phyloP scores from a whole-genome alignment of 192 early-diverging fungal species.

The Backusella tarrabulga region DNA sequence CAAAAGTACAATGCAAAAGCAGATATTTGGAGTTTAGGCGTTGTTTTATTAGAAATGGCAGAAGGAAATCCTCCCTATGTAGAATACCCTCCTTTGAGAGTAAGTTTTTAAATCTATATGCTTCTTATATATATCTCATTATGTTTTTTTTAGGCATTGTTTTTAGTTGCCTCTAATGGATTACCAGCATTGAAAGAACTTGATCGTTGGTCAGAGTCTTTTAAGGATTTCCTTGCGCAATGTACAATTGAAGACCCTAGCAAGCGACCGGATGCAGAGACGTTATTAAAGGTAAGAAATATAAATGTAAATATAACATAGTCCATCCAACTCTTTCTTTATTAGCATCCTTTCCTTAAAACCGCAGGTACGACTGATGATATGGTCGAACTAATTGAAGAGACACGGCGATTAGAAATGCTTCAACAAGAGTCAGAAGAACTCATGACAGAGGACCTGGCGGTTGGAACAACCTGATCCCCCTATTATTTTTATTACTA shows the following conservation, averaged over 20 bases:
- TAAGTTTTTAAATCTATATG: conserved; percentile 17
- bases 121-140: not conserved
- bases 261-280: conserved; percentile 66
- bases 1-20: conserved; percentile 89
- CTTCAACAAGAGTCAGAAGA: conserved; percentile 26
- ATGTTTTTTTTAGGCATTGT: conserved; percentile 62
- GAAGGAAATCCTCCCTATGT: conserved; percentile 96
- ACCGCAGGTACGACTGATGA: conserved; percentile 57
- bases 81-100: conserved; percentile 74
- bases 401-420: conserved; percentile 24
- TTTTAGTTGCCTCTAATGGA: conserved; percentile 88
- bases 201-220: conserved; percentile 66
- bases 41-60: conserved; percentile 94
- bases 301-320: not conserved
- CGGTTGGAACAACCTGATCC: conserved; percentile 2
- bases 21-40: conserved; percentile 94
- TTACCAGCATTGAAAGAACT: conserved; percentile 82
- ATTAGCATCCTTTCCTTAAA: conserved; percentile 56
- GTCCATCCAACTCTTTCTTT: not conserved
- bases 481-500: not conserved
- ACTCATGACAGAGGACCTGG: conserved; percentile 9
- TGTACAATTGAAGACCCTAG: conserved; percentile 71
- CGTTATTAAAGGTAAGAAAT: conserved; percentile 64
- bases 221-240: conserved; percentile 76
- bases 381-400: conserved; percentile 41